These are phyloP conservation scores for Penicillium soppii DNA, from an alignment of 495 filamentous ascomycete species.

Conservation along the genomic window DNA sequence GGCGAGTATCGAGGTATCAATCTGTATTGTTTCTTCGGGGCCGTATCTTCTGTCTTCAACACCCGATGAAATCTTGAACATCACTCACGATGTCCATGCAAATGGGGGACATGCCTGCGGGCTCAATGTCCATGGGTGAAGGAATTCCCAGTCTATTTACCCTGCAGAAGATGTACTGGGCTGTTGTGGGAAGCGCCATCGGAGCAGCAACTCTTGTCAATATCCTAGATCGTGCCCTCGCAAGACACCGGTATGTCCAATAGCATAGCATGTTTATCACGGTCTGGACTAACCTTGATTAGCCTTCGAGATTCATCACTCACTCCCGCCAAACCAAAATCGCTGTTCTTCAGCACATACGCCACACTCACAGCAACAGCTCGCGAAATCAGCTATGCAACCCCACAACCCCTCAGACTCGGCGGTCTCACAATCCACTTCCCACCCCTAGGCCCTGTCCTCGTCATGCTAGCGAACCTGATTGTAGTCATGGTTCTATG, in stretches of 20 bases:
- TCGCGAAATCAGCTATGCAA: conserved; percentile 67
- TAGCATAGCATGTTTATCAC: neutral
- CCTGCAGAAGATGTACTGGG: conserved; percentile 60
- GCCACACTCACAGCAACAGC: conserved; percentile 67
- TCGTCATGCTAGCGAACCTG: conserved; percentile 40
- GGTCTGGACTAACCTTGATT: neutral
- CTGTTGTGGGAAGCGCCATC: conserved; percentile 55
- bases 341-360: conserved; percentile 50
- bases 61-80: neutral
- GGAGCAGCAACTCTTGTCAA: conserved; percentile 52
- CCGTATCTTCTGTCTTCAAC: no score
- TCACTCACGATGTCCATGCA: conserved; percentile 21
- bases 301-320: conserved; percentile 30
- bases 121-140: conserved; percentile 45
- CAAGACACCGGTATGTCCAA: conserved; percentile 46
- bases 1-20: neutral
- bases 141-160: conserved; percentile 46
- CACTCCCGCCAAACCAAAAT: conserved; percentile 66
- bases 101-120: conserved; percentile 37
- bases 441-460: conserved; percentile 36
- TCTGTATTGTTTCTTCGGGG: no score
- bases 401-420: conserved; percentile 52
- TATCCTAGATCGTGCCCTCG: conserved; percentile 42
- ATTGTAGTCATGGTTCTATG: conserved; percentile 40
- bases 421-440: conserved; percentile 48